Evolutionary conservation across 2,329 filamentous ascomycete species (phyloP).

Genomic region (Phyllosticta citrichinensis): DNA sequence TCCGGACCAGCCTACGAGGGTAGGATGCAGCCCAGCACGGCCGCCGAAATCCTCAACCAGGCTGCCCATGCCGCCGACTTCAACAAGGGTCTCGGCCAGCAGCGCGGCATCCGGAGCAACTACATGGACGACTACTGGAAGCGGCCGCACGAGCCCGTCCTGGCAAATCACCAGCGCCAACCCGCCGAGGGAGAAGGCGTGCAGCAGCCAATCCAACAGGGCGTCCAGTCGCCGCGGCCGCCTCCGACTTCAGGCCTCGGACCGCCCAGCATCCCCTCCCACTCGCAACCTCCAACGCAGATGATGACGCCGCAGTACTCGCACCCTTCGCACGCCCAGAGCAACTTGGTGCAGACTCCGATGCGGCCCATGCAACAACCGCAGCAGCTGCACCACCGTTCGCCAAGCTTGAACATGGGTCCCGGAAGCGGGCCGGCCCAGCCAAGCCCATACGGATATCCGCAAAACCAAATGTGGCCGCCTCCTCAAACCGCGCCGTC

Average conservation of each 20-base stretch:
- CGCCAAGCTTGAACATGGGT: constrained; percentile 45
- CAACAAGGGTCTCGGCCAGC: constrained; percentile 73
- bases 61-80: constrained; percentile 83
- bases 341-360: constrained; percentile 60
- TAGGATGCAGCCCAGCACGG: constrained; percentile 63
- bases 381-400: constrained; percentile 56
- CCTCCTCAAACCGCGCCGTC: constrained; percentile 39
- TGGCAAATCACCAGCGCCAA: constrained; percentile 35
- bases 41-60: constrained; percentile 73
- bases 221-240: constrained; percentile 41
- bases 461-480: constrained; percentile 39
- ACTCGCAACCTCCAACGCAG: constrained; percentile 47
- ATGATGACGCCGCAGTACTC: constrained; percentile 58
- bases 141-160: constrained; percentile 68
- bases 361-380: constrained; percentile 59
- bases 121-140: constrained; percentile 77
- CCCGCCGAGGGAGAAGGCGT: constrained; percentile 28
- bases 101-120: constrained; percentile 67
- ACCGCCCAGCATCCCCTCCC: constrained; percentile 48
- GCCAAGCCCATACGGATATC: constrained; percentile 37
- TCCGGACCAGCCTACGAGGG: constrained; percentile 77
- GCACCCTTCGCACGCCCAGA: constrained; percentile 36
- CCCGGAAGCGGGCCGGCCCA: constrained; percentile 29
- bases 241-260: constrained; percentile 49
- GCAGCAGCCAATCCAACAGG: constrained; percentile 33